Evolutionary conservation across 306 rosid species (phyloP), one percentile per base, ranked within the genome.

Genomic region (Rubus idaeus): DNA sequence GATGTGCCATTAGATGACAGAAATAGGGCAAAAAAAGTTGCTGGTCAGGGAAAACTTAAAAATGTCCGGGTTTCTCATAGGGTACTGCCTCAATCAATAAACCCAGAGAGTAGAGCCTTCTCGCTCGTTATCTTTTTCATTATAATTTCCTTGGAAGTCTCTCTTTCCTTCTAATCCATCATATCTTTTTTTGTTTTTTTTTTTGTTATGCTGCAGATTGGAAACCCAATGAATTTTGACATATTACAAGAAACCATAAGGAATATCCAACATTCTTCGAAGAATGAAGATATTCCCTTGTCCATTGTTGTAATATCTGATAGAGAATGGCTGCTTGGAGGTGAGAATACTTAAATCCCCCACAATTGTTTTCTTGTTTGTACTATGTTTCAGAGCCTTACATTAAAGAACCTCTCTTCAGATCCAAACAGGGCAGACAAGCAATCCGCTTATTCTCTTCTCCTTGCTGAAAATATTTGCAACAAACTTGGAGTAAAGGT

Each of bases 321-420:
- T 82, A 88, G 96, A 85, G 97, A 85, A 50, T 92, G 94, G 97
- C 97, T 89, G 79, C 89, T 83, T 67, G 90, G 96, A 86, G 99
- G 99, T 95, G 82, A 79, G 61, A 44, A 70, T 72, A 47, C 76
- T 8, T 65, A 16, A 40, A 75, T 53, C 53, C 18, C 61, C 53
- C 21, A 13, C 21, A 63, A 2, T 16, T 37, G 23, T 13, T 5
- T 65, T 16, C 10, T 49, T 47, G 46, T 3, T 20, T 74, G 64
- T 64, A 3, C 21, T 76, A 57, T 57, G 39, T 78, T 80, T 80
- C 60, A 13, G 78, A 30, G 70, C 83, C 44, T 73, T 76, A 23
- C 37, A 70, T 70, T 88, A 21, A 77, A 84, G 78, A 60, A 63
- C 78, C 69, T 83, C 73, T 77, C 73, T 83, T 77, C 94, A 96